Percentiles rank a stretch among this genome's conserved stretches.
Conservation (phyloP, 1,139 yeast species). For the Protomyces pachydermus region DNA sequence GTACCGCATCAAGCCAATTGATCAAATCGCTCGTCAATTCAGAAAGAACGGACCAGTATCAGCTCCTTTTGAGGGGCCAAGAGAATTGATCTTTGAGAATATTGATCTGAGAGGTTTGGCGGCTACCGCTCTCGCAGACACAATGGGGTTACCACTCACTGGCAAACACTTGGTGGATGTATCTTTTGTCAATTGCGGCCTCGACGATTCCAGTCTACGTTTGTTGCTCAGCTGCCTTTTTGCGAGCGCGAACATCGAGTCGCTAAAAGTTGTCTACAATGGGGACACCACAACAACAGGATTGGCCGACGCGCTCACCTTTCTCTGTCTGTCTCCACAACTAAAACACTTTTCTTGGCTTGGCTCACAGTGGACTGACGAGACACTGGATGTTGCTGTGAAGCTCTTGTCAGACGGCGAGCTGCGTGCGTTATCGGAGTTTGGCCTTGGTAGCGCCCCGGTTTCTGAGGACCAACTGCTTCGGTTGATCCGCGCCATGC, state of each 20-base stretch:
- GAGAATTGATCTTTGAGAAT: slow-evolving; percentile 2
- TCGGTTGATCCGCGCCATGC: not conserved
- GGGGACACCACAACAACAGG: slow-evolving; percentile 1
- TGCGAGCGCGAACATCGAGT: slow-evolving; percentile 7
- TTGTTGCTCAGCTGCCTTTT: slow-evolving; percentile 13
- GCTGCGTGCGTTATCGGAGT: slow-evolving; percentile 6
- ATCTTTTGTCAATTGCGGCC: slow-evolving; percentile 5
- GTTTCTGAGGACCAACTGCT: not conserved
- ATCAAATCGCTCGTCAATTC: slow-evolving; percentile 7
- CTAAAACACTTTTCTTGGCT: slow-evolving; percentile 2
- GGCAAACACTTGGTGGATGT: slow-evolving; percentile 24
- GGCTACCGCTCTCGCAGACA: slow-evolving; percentile 21
- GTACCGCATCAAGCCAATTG: slow-evolving; percentile 3
- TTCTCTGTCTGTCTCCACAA: slow-evolving; percentile 17
- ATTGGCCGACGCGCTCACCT: slow-evolving; percentile 6
- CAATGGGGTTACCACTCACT: slow-evolving; percentile 15
- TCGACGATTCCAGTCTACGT: slow-evolving; percentile 9
- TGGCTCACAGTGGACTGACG: slow-evolving; percentile 6
- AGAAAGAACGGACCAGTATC: slow-evolving; percentile 3
- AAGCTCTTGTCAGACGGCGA: not conserved
- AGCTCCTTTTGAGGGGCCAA: slow-evolving; percentile 15
- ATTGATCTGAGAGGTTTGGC: slow-evolving; percentile 1
- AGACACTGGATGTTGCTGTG: not conserved
- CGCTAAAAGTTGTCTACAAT: slow-evolving; percentile 1
- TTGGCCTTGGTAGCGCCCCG: slow-evolving; percentile 5